Evolutionary conservation across 352 stramenopile genomes (phyloP), one percentile per base, ranked within the genome.

Genomic region (Pythium sp.): DNA sequence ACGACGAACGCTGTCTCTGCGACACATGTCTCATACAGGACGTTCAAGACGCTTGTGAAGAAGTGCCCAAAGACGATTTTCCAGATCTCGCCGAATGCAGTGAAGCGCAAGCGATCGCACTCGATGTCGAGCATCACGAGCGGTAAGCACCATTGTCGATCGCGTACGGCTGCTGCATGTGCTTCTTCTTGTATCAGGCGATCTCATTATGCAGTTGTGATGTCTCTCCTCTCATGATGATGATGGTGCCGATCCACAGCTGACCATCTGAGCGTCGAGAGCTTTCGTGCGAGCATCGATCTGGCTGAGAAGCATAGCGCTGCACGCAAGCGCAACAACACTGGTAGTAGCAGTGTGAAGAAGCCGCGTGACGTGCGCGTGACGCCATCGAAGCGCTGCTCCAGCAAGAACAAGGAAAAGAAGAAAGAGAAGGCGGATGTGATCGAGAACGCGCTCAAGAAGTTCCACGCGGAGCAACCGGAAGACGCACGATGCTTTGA

Each of bases 21-120:
- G 18, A 26, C 61, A 58, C n/a, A 64, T 58, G 64, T 66, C n/a
- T 56, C 65, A 47, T 58, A 43, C 24, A 61, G 66, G n/a, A n/a
- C 46, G 36, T 51, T 67, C 66, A 65, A 68, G 46, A 66, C 38
- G 46, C 53, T 56, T 22, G 58, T 36, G 32, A 73, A 73, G 51
- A 73, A 73, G 41, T 67, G 56, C 34, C 68, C 64, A 5, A 71
- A 71, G 18, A 59, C 68, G 12, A 60, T 71, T 34, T 76, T 74
- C 58, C 74, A 80, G 67, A 80, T 80, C 67, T 80, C 78, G 28
- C 74, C 74, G 55, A 85, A 75, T 49, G 66, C 73, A 15, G 65
- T 78, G 36, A 90, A 89, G 75, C 83, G 83, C 62, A 91, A 91
- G 71, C 81, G 83, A 20, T 75, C 83, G 63, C 80, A 78, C 54